These are phyloP conservation scores for Pythium apleroticum DNA, from an alignment of 352 stramenopile species.

Conservation along the genomic window DNA sequence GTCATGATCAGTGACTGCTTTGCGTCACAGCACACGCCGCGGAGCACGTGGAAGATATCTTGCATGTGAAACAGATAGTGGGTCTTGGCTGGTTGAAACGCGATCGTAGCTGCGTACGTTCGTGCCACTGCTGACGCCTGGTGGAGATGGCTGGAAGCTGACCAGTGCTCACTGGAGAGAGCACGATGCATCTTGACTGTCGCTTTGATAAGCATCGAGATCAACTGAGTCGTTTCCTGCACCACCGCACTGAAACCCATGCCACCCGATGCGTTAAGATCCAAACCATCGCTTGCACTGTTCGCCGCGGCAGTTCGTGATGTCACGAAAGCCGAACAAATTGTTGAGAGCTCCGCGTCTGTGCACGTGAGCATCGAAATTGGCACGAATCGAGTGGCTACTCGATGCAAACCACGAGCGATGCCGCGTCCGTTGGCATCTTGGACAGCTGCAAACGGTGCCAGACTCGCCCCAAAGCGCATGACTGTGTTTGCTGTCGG, in stretches of 20 bases:
- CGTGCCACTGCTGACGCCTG: neutral
- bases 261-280: neutral
- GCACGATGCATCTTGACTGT: slow-evolving; percentile 55
- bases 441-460: slow-evolving; percentile 34
- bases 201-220: slow-evolving; percentile 47
- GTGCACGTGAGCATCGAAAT: slow-evolving; percentile 33
- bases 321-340: slow-evolving; percentile 41
- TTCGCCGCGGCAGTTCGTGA: neutral
- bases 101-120: slow-evolving; percentile 11
- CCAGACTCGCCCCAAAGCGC: slow-evolving; percentile 1
- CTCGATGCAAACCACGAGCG: slow-evolving; percentile 24
- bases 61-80: slow-evolving; percentile 48
- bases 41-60: slow-evolving; percentile 48
- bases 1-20: slow-evolving; percentile 31
- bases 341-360: slow-evolving; percentile 49
- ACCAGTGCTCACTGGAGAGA: slow-evolving; percentile 38
- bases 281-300: neutral
- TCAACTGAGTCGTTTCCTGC: slow-evolving; percentile 42
- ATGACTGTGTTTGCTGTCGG: slow-evolving; percentile 34
- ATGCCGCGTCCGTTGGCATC: neutral
- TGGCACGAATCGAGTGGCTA: slow-evolving; percentile 38
- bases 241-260: slow-evolving; percentile 6
- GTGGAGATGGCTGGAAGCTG: slow-evolving; percentile 9
- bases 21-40: slow-evolving; percentile 42
- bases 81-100: slow-evolving; percentile 41